Conservation (phyloP, 179 eudicot genomes). For the Silene coronaria region DNA sequence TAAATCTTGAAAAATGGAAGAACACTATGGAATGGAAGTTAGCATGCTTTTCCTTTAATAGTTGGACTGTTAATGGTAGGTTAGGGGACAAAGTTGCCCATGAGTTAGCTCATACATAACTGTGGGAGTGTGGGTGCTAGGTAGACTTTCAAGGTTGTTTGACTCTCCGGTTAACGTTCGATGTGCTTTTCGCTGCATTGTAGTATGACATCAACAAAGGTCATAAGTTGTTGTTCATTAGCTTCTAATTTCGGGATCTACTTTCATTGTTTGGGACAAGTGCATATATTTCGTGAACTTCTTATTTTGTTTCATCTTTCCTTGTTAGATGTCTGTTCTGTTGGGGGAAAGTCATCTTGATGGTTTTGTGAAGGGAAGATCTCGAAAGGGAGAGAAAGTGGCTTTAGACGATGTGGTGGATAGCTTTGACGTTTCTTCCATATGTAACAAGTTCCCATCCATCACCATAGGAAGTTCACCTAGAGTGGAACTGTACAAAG, state of each 20-base stretch:
- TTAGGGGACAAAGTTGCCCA: background rate
- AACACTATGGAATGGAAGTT: background rate
- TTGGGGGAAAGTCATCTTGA: conserved; percentile 48
- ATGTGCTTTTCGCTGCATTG: background rate
- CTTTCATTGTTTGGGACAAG: background rate
- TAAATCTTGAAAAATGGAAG: background rate
- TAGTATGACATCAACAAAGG: background rate
- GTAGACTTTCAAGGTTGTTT: background rate
- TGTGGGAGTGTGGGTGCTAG: background rate
- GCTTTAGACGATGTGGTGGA: conserved; percentile 26
- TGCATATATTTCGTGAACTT: background rate
- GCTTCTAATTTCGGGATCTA: conserved; percentile 12
- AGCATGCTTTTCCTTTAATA: background rate
- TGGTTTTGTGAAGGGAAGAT: conserved; percentile 38
- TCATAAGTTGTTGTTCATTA: background rate
- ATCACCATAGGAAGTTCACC: conserved; percentile 63
- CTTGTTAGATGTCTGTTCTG: conserved; percentile 53
- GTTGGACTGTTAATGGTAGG: background rate
- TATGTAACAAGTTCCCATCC: conserved; percentile 64
- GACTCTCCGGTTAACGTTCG: background rate
- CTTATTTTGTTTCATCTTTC: conserved; percentile 10
- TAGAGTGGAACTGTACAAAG: conserved; percentile 57
- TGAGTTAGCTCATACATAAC: background rate
- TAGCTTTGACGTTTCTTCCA: conserved; percentile 44
- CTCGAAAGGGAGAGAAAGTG: conserved; percentile 23